phyloP scores from a whole-genome alignment of 257 asterid species.

The Coffea eugenioides region DNA sequence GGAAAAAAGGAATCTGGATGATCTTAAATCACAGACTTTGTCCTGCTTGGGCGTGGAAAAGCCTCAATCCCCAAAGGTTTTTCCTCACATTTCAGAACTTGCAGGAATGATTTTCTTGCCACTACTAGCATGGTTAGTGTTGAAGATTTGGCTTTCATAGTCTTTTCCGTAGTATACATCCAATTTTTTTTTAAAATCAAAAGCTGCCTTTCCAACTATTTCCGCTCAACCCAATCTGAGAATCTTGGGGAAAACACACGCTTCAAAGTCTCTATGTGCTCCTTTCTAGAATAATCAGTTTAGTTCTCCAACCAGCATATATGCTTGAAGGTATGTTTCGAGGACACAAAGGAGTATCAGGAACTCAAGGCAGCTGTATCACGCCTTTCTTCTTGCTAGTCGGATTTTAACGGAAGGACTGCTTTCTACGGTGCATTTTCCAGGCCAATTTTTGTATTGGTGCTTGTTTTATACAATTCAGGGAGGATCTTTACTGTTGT shows the following conservation, averaged over 20 bases:
- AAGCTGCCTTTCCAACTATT: conserved; percentile 51
- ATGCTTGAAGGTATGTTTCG: conserved; percentile 48
- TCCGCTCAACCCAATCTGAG: conserved; percentile 30
- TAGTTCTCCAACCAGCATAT: conserved; percentile 60
- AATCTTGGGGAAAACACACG: conserved; percentile 44
- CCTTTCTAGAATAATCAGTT: conserved; percentile 51
- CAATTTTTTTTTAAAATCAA: conserved; percentile 40
- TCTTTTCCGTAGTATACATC: conserved; percentile 49
- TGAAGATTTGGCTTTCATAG: conserved; percentile 55
- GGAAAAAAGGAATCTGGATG: no score
- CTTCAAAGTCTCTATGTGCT: conserved; percentile 37
- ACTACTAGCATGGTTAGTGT: conserved; percentile 60
- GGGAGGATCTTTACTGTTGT: conserved; percentile 65
- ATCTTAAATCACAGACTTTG: no score
- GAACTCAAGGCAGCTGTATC: conserved; percentile 58
- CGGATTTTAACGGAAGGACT: conserved; percentile 81
- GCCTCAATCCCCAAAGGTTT: conserved; percentile 11
- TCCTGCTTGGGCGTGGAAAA: not conserved
- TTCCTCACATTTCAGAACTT: conserved; percentile 53
- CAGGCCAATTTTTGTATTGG: conserved; percentile 64
- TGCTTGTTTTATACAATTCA: conserved; percentile 75
- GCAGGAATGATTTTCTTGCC: conserved; percentile 48
- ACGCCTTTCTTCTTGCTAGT: conserved; percentile 56
- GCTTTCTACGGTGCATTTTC: conserved; percentile 54
- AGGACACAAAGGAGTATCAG: conserved; percentile 53